These are phyloP conservation scores for Cichorium intybus DNA, from an alignment of 140 eudicot genomes.

Conservation along the genomic window DNA sequence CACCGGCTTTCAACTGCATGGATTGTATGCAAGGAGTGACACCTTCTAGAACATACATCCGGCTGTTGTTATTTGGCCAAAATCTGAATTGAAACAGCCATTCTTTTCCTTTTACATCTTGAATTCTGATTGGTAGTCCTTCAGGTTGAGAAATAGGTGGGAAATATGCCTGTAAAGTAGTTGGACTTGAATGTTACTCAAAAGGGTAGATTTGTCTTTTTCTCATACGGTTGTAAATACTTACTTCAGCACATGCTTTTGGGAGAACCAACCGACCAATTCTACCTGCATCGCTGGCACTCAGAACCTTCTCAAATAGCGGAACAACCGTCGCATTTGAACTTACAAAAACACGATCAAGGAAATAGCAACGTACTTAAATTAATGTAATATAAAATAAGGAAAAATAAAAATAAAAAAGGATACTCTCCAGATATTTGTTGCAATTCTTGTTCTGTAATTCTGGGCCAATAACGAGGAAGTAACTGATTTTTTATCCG, in stretches of 20 bases:
- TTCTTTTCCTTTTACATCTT: conserved; percentile 95
- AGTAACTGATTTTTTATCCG: conserved; percentile 84
- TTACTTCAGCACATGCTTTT: conserved; percentile 99
- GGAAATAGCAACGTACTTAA: conserved; percentile 44
- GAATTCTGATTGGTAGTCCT: conserved; percentile 92
- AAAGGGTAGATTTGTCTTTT: conserved; percentile 6
- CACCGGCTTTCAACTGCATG: conserved; percentile 98
- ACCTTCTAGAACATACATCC: conserved; percentile 99
- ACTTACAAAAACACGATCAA: conserved; percentile 48
- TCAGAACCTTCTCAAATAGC: conserved; percentile 86
- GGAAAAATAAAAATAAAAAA: not conserved
- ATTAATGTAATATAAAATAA: not conserved
- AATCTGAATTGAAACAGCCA: conserved; percentile 98
- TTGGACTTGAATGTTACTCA: not conserved
- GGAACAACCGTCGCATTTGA: conserved; percentile 93
- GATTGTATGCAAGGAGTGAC: conserved; percentile 99
- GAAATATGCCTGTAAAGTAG: conserved; percentile 78
- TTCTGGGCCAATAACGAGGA: conserved; percentile 99
- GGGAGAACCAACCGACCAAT: conserved; percentile 99
- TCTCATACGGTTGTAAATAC: conserved; percentile 12
- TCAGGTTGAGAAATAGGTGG: conserved; percentile 99
- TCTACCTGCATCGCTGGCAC: conserved; percentile 99
- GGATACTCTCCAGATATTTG: conserved; percentile 99
- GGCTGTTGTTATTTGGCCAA: conserved; percentile 99
- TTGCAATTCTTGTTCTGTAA: conserved; percentile 95